phyloP scores from a whole-genome alignment of 1,284 basidiomycete species.

The Apiotrichum montevideense region DNA sequence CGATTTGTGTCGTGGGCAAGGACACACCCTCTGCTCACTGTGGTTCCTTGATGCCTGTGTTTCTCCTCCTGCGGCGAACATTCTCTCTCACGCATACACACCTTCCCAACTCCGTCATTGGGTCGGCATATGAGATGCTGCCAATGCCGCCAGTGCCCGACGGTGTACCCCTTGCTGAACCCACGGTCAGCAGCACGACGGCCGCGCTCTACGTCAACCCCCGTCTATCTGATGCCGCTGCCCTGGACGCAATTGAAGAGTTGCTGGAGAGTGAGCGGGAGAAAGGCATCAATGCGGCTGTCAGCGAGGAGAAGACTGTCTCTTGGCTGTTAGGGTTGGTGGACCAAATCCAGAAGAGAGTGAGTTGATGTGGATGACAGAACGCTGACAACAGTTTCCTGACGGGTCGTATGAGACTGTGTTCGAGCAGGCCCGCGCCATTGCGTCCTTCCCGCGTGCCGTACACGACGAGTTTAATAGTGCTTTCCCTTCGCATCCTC shows the following conservation, averaged over 20 bases:
- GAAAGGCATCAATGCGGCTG: constrained; percentile 38
- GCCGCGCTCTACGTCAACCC: constrained; percentile 45
- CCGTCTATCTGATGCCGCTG: constrained; percentile 30
- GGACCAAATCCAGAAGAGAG: constrained; percentile 34
- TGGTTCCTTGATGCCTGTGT: constrained; percentile 29
- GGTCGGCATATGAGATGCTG: constrained; percentile 33
- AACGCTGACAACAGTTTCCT: constrained; percentile 31
- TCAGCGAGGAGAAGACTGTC: constrained; percentile 25
- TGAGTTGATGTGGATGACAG: constrained; percentile 1
- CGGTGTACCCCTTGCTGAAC: constrained; percentile 33
- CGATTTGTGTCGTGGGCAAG: constrained; percentile 27
- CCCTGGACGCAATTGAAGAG: constrained; percentile 38
- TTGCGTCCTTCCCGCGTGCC: constrained; percentile 17
- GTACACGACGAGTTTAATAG: constrained; percentile 9
- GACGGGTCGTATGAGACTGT: constrained; percentile 39
- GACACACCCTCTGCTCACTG: constrained; percentile 19
- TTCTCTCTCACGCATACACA: constrained; percentile 33
- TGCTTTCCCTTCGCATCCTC: constrained; percentile 7
- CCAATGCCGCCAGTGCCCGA: constrained; percentile 40
- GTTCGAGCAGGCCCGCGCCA: constrained; percentile 25
- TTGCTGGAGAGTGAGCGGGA: constrained; percentile 43
- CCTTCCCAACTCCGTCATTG: constrained; percentile 23
- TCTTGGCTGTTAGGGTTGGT: constrained; percentile 27
- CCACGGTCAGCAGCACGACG: constrained; percentile 41
- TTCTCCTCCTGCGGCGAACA: constrained; percentile 34